Evolutionary conservation across 495 filamentous ascomycete genomes (phyloP), one percentile per base, ranked within the genome.

Genomic region (Chaetomium tenue): DNA sequence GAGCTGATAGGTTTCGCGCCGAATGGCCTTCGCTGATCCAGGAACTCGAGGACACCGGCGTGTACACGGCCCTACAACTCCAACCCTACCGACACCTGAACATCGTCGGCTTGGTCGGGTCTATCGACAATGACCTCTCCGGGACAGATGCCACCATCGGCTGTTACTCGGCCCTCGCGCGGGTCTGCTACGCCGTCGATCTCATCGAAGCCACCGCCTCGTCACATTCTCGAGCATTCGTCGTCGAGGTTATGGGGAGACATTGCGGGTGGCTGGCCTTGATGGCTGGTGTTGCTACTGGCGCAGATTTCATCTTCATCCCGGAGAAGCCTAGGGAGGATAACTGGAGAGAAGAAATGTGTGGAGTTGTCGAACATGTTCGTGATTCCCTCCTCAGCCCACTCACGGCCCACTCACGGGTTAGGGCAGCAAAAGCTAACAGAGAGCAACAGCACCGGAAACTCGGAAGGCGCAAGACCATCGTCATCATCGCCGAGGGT

Each of bases 171-270:
- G 96, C 94, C 25, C 81, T 99, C 40, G 86, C 87, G 6, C 86
- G 93, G 58, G 94, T 99, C 67, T 98, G 94, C 78, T 88, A 97
- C 72, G 88, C 91, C 55, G 89, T 99, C 26, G 95, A 99, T 77
- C 91, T 89, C 74, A 96, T 99, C 66, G 96, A 98, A 75, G 92
- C 94, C 39, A 99, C 95, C 2, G 95, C 95, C 8, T 91, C 87
- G 44, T 96, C 91, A n/a, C 95, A 98, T 77, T 96, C 96, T 61
- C 82, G 95, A 68, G 95, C 95, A 46, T 99, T 99, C 75, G 93
- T 99, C 33, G 89, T 99, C 69, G 95, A 98, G 75, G 95, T 98
- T 54, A 99, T 99, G 95, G 95, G 95, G n/a, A 86, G 95, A 61
- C 93, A 98, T 77, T 99, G 95, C 71, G 95, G 95, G 47, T 99